Evolutionary conservation across 164 flowering plant genomes (phyloP), one percentile per base, ranked within the genome.

Genomic region (Umbellularia californica): DNA sequence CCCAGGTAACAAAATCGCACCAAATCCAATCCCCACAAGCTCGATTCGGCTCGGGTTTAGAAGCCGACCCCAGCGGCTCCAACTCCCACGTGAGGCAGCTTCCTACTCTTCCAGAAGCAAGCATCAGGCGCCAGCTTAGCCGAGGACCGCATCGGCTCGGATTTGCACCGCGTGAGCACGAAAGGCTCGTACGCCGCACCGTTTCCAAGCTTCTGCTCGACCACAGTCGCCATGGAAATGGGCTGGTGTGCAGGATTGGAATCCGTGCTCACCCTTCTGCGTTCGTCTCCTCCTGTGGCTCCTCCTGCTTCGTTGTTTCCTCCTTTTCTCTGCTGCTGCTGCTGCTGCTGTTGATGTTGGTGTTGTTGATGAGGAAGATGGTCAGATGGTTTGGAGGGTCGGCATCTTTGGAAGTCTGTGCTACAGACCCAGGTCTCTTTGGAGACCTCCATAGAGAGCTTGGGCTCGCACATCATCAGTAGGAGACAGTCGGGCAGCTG

Each of bases 381-480:
- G n/a, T 20, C 23, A 6, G 33, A 27, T 20, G 51, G 50, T 47
- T 64, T 65, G 74, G 25, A 84, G 55, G 93, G 94, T 6, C 83
- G 80, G 78, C 87, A 82, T 65, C 89, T 71, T 79, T 90, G 77
- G 90, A 93, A 93, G 74, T 95, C 99, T 1, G 91, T 85, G 30
- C 89, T 88, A 79, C 97, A 89, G 3, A 94, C 97, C 99, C 98
- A 96, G 0, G 98, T 96, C 76, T 96, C 99, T 80, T 88, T 90
- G 20, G 97, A 90, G 13, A 96, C 98, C 80, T 96, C 99, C 97
- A 94, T 96, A 12, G 99, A 96, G 14, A 96, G 82, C 81, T 96
- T 96, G 2, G 99, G 98, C 83, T 95, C 99, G 70, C 90, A 88
- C 97, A 92, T 94, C 98, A 95, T 95, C 72, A 95, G 41, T 76